Evolutionary conservation across 2,329 filamentous ascomycete genomes (phyloP).

Genomic region (Calonectria multiphialidica): DNA sequence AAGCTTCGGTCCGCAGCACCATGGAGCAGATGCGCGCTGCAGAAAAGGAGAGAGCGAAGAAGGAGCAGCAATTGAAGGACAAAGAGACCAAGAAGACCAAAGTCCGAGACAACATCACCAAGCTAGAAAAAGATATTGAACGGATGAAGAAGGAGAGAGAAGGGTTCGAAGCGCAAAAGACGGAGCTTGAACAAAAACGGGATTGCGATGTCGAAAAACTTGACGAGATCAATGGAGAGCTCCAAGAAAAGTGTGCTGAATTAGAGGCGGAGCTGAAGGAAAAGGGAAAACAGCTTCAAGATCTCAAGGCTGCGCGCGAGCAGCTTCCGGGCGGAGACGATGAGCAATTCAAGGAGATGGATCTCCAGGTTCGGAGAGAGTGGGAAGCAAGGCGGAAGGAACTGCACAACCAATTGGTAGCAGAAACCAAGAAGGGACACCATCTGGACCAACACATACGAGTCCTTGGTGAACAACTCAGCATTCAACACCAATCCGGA

Average conservation of each 20-base stretch:
- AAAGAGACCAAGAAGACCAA: slow-evolving; percentile 78
- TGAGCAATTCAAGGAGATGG: slow-evolving; percentile 65
- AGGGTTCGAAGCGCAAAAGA: slow-evolving; percentile 66
- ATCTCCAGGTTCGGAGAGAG: slow-evolving; percentile 64
- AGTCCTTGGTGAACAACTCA: slow-evolving; percentile 61
- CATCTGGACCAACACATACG: slow-evolving; percentile 61
- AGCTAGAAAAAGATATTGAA: slow-evolving; percentile 74
- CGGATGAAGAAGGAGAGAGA: slow-evolving; percentile 69
- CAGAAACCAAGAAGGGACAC: slow-evolving; percentile 61
- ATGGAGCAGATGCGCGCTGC: slow-evolving; percentile 86
- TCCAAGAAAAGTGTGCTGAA: slow-evolving; percentile 73
- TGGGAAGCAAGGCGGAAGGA: slow-evolving; percentile 68
- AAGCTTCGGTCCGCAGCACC: slow-evolving; percentile 82
- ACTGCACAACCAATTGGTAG: slow-evolving; percentile 62
- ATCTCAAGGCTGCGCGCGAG: slow-evolving; percentile 78
- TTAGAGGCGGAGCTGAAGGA: slow-evolving; percentile 81
- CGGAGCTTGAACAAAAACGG: slow-evolving; percentile 62
- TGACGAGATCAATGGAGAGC: slow-evolving; percentile 65
- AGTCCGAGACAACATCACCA: slow-evolving; percentile 75
- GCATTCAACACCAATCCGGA: slow-evolving; percentile 56
- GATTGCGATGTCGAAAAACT: slow-evolving; percentile 65
- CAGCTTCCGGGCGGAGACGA: slow-evolving; percentile 72
- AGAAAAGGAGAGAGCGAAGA: slow-evolving; percentile 82
- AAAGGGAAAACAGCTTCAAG: slow-evolving; percentile 75
- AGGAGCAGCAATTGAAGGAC: slow-evolving; percentile 78